Evolutionary conservation across 768 basidiomycete species (phyloP), one percentile per base, ranked within the genome.

Genomic region (Chiua virens): DNA sequence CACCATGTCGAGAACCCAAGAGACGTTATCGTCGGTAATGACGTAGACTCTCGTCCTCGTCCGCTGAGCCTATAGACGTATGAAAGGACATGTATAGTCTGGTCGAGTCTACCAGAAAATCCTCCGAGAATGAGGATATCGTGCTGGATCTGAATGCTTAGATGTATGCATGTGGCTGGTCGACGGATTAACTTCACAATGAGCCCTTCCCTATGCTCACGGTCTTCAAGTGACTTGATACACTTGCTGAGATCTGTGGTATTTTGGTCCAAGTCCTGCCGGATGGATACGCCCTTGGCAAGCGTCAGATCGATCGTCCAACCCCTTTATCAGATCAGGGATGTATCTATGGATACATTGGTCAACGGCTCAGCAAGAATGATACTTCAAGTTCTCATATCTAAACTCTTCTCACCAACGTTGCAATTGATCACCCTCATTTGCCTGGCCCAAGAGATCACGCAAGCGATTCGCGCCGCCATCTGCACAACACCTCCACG

Each of bases 201-300:
- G 47, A 57, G 62, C 8, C 66, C 66, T 41, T 76, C 73, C 2
- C 57, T 55, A 17, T 58, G 52, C 60, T 94, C 90, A 51, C 75
- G 76, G 46, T 80, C 79, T 43, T 80, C 67, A 4, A 98, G 63
- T 7, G 83, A 76, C 7, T 58, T 40, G 3, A 98, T 71, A 61
- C 94, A 98, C 70, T 99, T 99, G 87, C 91, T 92, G 51, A 99
- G 78, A 66, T 99, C 97, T 0, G 96, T 98, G n/a, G 92, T 80
- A 63, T 92, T 69, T 64, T 92, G 86, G 63, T 88, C 83, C 0
- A 72, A 56, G 60, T 97, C 94, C 46, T 82, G 70, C 0, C 82
- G 63, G 36, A 96, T 72, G 0, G 69, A 64, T 3, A 97, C 88
- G 27, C 80, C 85, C 91, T 94, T 22, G 32, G 25, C 25, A 21